A percentile compares a stretch with the other conserved stretches of the same genome.
Evolutionary conservation across 495 filamentous ascomycete species (phyloP).

Genomic region (Talaromyces liani): DNA sequence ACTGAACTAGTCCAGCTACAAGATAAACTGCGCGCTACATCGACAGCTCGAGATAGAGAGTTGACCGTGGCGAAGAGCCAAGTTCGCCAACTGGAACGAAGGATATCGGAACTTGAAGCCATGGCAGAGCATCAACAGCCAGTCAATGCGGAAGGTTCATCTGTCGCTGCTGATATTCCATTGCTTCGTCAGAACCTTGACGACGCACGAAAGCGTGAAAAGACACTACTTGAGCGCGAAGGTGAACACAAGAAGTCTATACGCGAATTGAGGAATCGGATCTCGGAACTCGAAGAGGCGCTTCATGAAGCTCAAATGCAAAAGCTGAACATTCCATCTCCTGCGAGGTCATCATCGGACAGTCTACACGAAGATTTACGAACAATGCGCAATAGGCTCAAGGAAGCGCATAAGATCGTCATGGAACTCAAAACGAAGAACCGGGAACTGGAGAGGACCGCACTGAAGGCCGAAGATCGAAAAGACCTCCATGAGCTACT

Average conservation of each 20-base stretch:
- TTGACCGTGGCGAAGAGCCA: slow-evolving; percentile 43
- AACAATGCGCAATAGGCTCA: slow-evolving; percentile 54
- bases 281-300: slow-evolving; percentile 49
- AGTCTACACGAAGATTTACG: slow-evolving; percentile 55
- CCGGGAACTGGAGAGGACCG: slow-evolving; percentile 37
- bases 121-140: slow-evolving; percentile 32
- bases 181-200: slow-evolving; percentile 53
- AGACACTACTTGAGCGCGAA: slow-evolving; percentile 55
- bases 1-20: slow-evolving; percentile 53
- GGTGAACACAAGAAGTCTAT: slow-evolving; percentile 47
- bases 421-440: slow-evolving; percentile 49
- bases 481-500: slow-evolving; percentile 59
- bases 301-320: slow-evolving; percentile 46
- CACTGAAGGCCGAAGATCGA: slow-evolving; percentile 50
- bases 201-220: slow-evolving; percentile 56
- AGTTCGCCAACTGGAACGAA: slow-evolving; percentile 51
- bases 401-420: slow-evolving; percentile 51
- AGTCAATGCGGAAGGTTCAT: slow-evolving; percentile 25
- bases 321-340: slow-evolving; percentile 38
- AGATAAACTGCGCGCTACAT: slow-evolving; percentile 30
- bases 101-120: slow-evolving; percentile 49
- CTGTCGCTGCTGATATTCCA: slow-evolving; percentile 48
- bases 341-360: slow-evolving; percentile 44
- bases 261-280: slow-evolving; percentile 46
- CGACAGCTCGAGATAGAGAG: slow-evolving; percentile 43